phyloP scores from a whole-genome alignment of 164 flowering plant genomes.

The Macadamia tetraphylla region DNA sequence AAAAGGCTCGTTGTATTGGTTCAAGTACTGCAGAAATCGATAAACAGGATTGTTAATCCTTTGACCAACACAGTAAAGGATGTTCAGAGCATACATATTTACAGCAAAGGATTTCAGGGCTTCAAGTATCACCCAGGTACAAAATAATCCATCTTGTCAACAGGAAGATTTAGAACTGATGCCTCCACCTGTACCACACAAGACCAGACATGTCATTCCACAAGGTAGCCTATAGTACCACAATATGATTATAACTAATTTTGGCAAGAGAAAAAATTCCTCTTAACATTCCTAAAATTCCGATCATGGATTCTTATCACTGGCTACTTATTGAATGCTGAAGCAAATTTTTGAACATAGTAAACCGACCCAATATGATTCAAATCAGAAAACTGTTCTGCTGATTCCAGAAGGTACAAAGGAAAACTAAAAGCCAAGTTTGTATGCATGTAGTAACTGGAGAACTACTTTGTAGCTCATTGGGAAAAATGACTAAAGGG shows the following conservation, averaged over 20 bases:
- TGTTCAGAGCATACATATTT: neutral
- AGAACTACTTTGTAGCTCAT: too few relatives aligned
- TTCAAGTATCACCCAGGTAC: conserved; percentile 59
- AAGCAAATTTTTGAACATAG: neutral
- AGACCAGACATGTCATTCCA: neutral
- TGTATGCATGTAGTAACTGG: too few relatives aligned
- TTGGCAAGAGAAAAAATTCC: neutral
- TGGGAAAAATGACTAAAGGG: too few relatives aligned
- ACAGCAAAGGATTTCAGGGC: neutral
- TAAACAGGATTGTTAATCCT: too few relatives aligned
- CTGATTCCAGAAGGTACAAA: too few relatives aligned
- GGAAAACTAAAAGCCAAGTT: too few relatives aligned
- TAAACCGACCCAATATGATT: too few relatives aligned
- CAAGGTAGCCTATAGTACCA: neutral
- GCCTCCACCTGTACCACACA: conserved; percentile 59
- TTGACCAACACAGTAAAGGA: too few relatives aligned
- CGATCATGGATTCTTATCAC: neutral
- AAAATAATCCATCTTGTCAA: conserved; percentile 90
- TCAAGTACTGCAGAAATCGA: too few relatives aligned
- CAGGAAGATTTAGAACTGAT: conserved; percentile 79
- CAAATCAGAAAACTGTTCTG: too few relatives aligned
- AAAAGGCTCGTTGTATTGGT: too few relatives aligned
- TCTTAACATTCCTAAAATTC: too few relatives aligned
- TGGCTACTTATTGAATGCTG: neutral
- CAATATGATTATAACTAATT: neutral